Conservation (phyloP, 805 yeast species). For the Saccharomycopsis schoenii region DNA sequence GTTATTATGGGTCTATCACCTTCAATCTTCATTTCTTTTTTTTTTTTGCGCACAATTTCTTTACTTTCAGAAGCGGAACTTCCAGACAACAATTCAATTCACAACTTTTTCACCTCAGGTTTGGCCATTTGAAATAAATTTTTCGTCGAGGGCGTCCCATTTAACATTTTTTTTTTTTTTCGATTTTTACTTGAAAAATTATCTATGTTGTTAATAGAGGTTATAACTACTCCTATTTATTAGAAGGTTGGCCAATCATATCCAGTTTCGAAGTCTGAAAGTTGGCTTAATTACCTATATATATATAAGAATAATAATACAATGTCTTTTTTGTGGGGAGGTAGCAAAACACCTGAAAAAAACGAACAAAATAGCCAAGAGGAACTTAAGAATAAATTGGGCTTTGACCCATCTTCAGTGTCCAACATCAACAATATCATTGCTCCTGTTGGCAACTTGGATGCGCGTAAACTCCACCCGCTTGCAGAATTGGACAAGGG, state of each 20-base stretch:
- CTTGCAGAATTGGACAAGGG: slow-evolving; percentile 87
- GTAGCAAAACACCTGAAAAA: neutral
- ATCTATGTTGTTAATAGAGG: neutral
- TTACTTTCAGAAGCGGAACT: too few relatives aligned
- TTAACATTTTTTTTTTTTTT: too few relatives aligned
- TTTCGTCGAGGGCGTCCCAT: neutral
- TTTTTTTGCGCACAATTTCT: too few relatives aligned
- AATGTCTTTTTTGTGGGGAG: slow-evolving; percentile 19
- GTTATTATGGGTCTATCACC: too few relatives aligned
- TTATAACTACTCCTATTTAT: too few relatives aligned
- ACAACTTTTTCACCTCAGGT: neutral
- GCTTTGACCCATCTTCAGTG: slow-evolving; percentile 58
- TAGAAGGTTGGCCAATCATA: too few relatives aligned
- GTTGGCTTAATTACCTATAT: too few relatives aligned
- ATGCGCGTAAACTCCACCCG: slow-evolving; percentile 68
- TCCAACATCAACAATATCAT: slow-evolving; percentile 55
- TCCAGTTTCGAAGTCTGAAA: too few relatives aligned
- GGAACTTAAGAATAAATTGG: slow-evolving; percentile 24
- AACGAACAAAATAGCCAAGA: slow-evolving; percentile 1
- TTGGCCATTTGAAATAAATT: neutral
- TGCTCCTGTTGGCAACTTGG: slow-evolving; percentile 22
- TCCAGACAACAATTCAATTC: too few relatives aligned
- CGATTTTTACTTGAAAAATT: neutral
- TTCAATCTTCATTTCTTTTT: too few relatives aligned
- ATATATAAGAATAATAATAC: neutral